phyloP scores from a whole-genome alignment of 2,329 filamentous ascomycete genomes.

The Cadophora sp. region DNA sequence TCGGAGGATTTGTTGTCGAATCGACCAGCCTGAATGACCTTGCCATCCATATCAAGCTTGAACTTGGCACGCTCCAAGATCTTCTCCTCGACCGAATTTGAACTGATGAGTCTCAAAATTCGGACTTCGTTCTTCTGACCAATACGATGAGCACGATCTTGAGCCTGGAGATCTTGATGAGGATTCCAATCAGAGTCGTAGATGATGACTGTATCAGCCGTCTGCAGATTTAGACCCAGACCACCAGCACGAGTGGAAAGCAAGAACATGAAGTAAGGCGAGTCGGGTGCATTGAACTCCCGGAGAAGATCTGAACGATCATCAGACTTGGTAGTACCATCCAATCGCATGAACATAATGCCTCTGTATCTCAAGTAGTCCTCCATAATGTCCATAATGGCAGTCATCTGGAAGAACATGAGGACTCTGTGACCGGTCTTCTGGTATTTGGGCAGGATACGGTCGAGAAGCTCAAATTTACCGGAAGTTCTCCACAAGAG shows the following conservation, averaged over 20 bases:
- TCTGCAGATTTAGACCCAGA: slow-evolving; percentile 95
- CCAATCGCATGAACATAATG: slow-evolving; percentile 86
- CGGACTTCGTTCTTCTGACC: slow-evolving; percentile 99
- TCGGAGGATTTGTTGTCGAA: slow-evolving; percentile 99
- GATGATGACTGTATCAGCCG: slow-evolving; percentile 98
- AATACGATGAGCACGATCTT: slow-evolving; percentile 99
- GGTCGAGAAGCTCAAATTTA: slow-evolving; percentile 95
- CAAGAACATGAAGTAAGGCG: slow-evolving; percentile 96
- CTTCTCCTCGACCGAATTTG: slow-evolving; percentile 97
- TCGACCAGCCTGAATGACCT: slow-evolving; percentile 98
- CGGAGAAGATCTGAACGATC: slow-evolving; percentile 91
- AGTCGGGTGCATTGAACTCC: slow-evolving; percentile 87
- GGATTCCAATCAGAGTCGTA: slow-evolving; percentile 99
- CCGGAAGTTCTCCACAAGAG: slow-evolving; percentile 93
- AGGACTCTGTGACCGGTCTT: slow-evolving; percentile 91
- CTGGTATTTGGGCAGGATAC: slow-evolving; percentile 91
- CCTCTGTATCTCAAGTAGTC: slow-evolving; percentile 89
- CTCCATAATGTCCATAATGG: slow-evolving; percentile 99
- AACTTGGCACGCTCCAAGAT: slow-evolving; percentile 95
- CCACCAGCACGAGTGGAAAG: slow-evolving; percentile 98
- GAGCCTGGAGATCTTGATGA: slow-evolving; percentile 97
- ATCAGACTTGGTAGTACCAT: slow-evolving; percentile 97
- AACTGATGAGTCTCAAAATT: slow-evolving; percentile 93
- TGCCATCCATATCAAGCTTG: slow-evolving; percentile 99
- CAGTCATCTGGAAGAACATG: slow-evolving; percentile 99